Conservation (phyloP, 2,329 filamentous ascomycete species). For the Xylariaceae sp. region DNA sequence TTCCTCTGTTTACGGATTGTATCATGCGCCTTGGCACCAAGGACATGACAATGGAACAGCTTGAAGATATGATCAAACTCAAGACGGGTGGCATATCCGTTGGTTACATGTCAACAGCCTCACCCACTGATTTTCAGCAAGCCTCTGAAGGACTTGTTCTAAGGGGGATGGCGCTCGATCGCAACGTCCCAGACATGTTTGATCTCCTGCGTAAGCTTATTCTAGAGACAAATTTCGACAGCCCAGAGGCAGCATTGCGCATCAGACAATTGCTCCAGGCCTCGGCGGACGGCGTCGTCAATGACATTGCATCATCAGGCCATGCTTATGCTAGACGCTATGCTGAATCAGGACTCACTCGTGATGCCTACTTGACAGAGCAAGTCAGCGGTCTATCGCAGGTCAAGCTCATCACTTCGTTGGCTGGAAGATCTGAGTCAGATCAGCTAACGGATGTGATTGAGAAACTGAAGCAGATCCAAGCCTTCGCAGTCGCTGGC, state of each 20-base stretch:
- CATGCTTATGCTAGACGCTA: conserved; percentile 82
- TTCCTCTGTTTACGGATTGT: conserved; percentile 87
- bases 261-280: conserved; percentile 84
- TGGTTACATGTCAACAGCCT: conserved; percentile 77
- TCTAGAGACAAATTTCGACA: conserved; percentile 84
- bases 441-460: conserved; percentile 74
- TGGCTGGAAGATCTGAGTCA: conserved; percentile 68
- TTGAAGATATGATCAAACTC: conserved; percentile 93
- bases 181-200: conserved; percentile 88
- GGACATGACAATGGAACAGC: conserved; percentile 83
- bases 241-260: conserved; percentile 72
- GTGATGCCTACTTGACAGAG: conserved; percentile 68
- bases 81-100: conserved; percentile 90
- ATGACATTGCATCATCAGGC: conserved; percentile 85
- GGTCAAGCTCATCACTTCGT: conserved; percentile 74
- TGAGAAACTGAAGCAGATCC: conserved; percentile 78
- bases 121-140: conserved; percentile 64
- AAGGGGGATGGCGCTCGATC: conserved; percentile 81
- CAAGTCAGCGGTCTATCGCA: conserved; percentile 89
- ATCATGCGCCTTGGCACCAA: conserved; percentile 92
- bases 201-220: conserved; percentile 77
- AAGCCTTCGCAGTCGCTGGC: conserved; percentile 69
- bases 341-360: conserved; percentile 75
- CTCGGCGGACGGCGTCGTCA: conserved; percentile 83
- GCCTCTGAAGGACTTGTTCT: conserved; percentile 80